Base-by-base conservation (phyloP, 1,139 yeast species). In the Blastobotrys aristatus region DNA sequence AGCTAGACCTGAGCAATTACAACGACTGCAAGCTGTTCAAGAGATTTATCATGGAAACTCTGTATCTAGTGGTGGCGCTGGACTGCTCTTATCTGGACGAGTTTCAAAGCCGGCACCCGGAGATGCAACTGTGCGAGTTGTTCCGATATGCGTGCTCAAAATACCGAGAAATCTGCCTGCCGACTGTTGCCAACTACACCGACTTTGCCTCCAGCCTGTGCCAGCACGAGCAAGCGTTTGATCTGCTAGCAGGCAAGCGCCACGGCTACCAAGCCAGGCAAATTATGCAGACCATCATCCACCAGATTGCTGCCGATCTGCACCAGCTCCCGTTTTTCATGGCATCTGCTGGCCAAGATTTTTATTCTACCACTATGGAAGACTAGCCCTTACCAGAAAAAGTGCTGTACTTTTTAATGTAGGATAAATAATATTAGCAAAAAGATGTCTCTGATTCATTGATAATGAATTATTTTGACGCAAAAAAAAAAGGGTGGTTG, bases 61-160 rank as follows among this genome's bases (percentile, higher is more conserved):
- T 41, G n/a, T 11, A n/a, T 14, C 37, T 41, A 11, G 37, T 41
- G 4, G 38, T 33, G 3, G 44, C 44, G 14, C 22, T 41, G 21
- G 44, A 41, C 30, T 32, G 44, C 22, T 30, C 31, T 7, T 32
- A 21, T 7, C 21, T 41, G 31, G 21, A 22, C 20, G 44, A 32
- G 11, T 41, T 41, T 16, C 16, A 14, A 3, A 14, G 7, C 17
- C 38, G 44, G 14, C 44, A 41, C 21, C 38, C 21, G 10, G 10
- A 13, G n/a, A n/a, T 32, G 8, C 11, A 39, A 26, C n/a, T 37
- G 13, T 18, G 30, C 14, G 43, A 39, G 22, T 14, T 39, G 16
- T 29, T 39, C 22, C 22, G 32, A 10, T 13, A 14, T 5, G 44
- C 44, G 7, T 17, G 27, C n/a, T 20, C 38, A 10, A 4, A 14